Evolutionary conservation across 2,329 filamentous ascomycete species (phyloP), one percentile per base, ranked within the genome.

Genomic region (Xylariomycetidae sp.): DNA sequence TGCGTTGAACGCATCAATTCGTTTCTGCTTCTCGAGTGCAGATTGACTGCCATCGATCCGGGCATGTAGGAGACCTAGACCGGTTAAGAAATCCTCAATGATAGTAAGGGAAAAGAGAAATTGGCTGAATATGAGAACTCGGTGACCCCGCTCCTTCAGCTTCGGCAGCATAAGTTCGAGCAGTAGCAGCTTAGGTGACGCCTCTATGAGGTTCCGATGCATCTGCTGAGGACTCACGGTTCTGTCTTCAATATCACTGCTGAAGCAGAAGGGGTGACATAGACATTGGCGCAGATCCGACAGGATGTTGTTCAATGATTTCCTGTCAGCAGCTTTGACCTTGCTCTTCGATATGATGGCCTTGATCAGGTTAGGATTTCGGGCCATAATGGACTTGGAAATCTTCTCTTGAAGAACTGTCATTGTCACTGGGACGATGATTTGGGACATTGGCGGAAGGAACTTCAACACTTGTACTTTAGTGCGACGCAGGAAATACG

Each of bases 201-300:
- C 94, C 50, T 95, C 89, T 1, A 98, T 77, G 3, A 98, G 70
- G 51, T 94, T 95, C 16, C 80, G 78, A 52, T 89, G 80, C 26
- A 85, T 74, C 4, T 80, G 68, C 6, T 66, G 66, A 2, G 82
- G 70, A 13, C 38, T 45, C 2, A 80, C 67, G 1, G 74, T 75
- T 30, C 79, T 78, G 58, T 98, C 92, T 61, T 98, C 94, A 37
- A 98, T 92, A 15, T 85, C 82, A 25, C 78, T 72, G 51, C 81
- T 96, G 67, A 96, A 98, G 31, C 97, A 80, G 55, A 97, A 98
- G 0, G 94, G 92, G 59, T 98, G 94, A 45, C 90, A 96, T 2
- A 98, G 70, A 45, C 88, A 94, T 57, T 96, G 97, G 13, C 92
- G 80, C 13, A 98, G 72, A 58, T 98, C 92, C 76, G 96, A 88